phyloP scores from a whole-genome alignment of 805 yeast genomes.

The Lipomyces yamadae region DNA sequence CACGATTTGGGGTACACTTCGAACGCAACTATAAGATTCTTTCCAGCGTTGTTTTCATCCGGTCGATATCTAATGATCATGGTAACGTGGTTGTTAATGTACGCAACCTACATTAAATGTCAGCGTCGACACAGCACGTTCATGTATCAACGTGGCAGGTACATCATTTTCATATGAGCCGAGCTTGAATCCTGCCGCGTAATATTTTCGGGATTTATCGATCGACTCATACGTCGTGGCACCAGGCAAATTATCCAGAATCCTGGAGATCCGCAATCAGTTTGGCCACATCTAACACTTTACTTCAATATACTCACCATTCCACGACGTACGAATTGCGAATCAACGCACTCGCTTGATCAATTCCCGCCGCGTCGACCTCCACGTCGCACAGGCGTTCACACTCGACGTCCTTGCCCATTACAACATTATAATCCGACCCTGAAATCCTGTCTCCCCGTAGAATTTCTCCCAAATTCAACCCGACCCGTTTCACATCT shows the following conservation, averaged over 20 bases:
- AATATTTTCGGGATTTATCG: constrained; percentile 65
- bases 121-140: not conserved
- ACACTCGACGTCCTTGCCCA: constrained; percentile 71
- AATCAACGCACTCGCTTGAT: constrained; percentile 62
- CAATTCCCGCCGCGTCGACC: constrained; percentile 57
- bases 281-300: not conserved
- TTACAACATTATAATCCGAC: constrained; percentile 67
- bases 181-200: constrained; percentile 84
- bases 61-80: constrained; percentile 74
- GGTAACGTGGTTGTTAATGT: constrained; percentile 79
- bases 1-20: constrained; percentile 83
- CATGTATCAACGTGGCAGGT: constrained; percentile 29
- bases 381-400: constrained; percentile 67
- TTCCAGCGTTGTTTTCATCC: constrained; percentile 44
- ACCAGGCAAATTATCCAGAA: constrained; percentile 81
- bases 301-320: constrained; percentile 53
- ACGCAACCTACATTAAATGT: constrained; percentile 47
- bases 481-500: constrained; percentile 56
- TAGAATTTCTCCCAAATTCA: constrained; percentile 76
- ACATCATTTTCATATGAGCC: constrained; percentile 66
- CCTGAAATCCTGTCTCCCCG: constrained; percentile 82
- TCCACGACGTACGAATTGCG: constrained; percentile 75
- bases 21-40: constrained; percentile 70
- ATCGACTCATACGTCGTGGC: constrained; percentile 78
- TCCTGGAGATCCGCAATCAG: constrained; percentile 26